A percentile compares a stretch with the other conserved stretches of the same genome.
phyloP scores from a whole-genome alignment of 2,329 filamentous ascomycete genomes.

The Xylaria digitata region DNA sequence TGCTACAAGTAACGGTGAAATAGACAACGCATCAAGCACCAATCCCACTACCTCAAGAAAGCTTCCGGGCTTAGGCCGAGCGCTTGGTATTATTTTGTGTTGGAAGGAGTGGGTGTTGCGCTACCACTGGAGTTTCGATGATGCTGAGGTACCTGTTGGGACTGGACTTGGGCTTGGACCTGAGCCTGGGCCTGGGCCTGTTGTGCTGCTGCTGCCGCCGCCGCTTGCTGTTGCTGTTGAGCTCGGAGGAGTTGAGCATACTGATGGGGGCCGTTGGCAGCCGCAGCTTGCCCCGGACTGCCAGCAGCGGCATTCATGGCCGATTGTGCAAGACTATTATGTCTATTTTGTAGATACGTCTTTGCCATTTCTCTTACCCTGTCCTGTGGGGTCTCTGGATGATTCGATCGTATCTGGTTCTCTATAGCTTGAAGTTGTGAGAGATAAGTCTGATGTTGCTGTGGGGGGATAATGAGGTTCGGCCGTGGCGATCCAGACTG shows the following conservation, averaged over 20 bases:
- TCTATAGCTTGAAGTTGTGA: slow-evolving; percentile 65
- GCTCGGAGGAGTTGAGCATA: slow-evolving; percentile 69
- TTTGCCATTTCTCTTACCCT: slow-evolving; percentile 63
- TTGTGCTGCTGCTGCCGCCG: slow-evolving; percentile 46
- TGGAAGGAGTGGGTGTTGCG: slow-evolving; percentile 46
- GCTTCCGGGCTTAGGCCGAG: neutral
- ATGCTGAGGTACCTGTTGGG: slow-evolving; percentile 47
- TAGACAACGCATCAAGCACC: neutral
- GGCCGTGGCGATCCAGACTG: slow-evolving; percentile 60
- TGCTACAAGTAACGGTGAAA: slow-evolving; percentile 22
- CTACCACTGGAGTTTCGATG: slow-evolving; percentile 48
- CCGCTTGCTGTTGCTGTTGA: slow-evolving; percentile 64
- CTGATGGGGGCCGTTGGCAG: slow-evolving; percentile 66
- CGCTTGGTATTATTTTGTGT: slow-evolving; percentile 39
- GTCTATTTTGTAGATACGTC: slow-evolving; percentile 61
- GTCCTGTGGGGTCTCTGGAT: slow-evolving; percentile 63
- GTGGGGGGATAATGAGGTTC: slow-evolving; percentile 54
- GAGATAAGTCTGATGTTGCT: slow-evolving; percentile 60
- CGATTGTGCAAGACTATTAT: slow-evolving; percentile 55
- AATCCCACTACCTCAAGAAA: neutral
- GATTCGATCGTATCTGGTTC: slow-evolving; percentile 61
- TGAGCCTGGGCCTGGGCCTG: slow-evolving; percentile 43
- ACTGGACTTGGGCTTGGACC: slow-evolving; percentile 42
- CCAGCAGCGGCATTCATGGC: slow-evolving; percentile 68
- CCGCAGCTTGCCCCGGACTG: slow-evolving; percentile 59